Evolutionary conservation across 2,329 filamentous ascomycete species (phyloP).

Genomic region (Lomentospora prolificans): DNA sequence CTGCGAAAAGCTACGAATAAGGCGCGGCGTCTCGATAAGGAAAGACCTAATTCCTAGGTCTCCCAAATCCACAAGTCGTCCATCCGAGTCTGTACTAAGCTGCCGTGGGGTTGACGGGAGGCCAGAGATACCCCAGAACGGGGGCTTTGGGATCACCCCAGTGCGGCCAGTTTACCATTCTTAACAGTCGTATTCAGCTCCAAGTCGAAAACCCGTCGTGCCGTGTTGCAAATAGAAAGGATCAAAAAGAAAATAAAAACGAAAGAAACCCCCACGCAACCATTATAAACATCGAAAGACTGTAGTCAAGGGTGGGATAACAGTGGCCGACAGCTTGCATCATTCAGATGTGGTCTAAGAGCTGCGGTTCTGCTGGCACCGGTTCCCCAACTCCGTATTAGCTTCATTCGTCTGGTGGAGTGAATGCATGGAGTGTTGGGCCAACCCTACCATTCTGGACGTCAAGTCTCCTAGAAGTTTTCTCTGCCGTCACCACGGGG

Average conservation of each 20-base stretch:
- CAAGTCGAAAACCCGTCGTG: slow-evolving; percentile 10
- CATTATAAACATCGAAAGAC: slow-evolving; percentile 1
- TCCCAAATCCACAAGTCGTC: slow-evolving; percentile 6
- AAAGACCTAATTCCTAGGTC: not conserved
- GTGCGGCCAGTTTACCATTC: slow-evolving; percentile 8
- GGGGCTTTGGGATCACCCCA: slow-evolving; percentile 1
- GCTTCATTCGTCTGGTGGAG: not conserved
- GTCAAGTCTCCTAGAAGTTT: slow-evolving; percentile 6
- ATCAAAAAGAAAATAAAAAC: slow-evolving; percentile 6
- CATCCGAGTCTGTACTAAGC: slow-evolving; percentile 7
- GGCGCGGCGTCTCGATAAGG: slow-evolving; percentile 7
- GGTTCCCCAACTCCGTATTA: not conserved
- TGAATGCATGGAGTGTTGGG: not conserved
- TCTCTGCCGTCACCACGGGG: slow-evolving; percentile 34
- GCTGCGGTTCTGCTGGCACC: too few species aligned
- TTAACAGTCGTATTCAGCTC: slow-evolving; percentile 8
- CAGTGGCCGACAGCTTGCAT: too few species aligned
- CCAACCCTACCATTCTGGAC: not conserved
- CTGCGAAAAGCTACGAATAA: slow-evolving; percentile 6
- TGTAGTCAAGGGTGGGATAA: too few species aligned
- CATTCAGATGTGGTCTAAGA: not conserved
- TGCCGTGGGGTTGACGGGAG: slow-evolving; percentile 7
- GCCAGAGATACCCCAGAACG: slow-evolving; percentile 4
- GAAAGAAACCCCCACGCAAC: slow-evolving; percentile 1
- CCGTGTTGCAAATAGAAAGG: slow-evolving; percentile 4